phyloP scores from a whole-genome alignment of 164 flowering plant genomes.

The Nymphaea thermarum region DNA sequence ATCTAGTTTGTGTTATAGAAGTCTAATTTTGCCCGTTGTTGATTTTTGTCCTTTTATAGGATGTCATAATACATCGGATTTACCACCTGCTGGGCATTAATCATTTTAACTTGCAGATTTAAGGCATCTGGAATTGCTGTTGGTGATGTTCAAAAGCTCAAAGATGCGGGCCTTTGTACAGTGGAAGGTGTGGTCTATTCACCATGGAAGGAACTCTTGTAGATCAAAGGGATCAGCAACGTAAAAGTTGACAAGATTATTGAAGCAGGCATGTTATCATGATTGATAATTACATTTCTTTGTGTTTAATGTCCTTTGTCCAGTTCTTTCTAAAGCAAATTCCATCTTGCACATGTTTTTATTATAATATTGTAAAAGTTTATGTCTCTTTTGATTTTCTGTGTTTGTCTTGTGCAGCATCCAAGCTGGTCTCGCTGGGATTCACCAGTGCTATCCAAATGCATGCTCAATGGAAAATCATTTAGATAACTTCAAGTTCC shows the following conservation, averaged over 20 bases:
- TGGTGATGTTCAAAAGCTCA: constrained; percentile 79
- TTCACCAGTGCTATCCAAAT: constrained; percentile 90
- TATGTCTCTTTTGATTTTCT: constrained; percentile 1
- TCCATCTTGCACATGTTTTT: background rate
- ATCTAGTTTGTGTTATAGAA: no score
- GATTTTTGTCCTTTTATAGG: no score
- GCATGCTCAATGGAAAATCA: constrained; percentile 88
- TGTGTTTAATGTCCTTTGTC: background rate
- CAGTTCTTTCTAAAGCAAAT: background rate
- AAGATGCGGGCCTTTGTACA: constrained; percentile 90
- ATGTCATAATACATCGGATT: no score
- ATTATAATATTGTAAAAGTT: background rate
- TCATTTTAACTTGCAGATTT: no score
- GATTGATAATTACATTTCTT: background rate
- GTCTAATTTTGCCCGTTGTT: no score
- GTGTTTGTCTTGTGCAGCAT: constrained; percentile 33
- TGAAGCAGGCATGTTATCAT: constrained; percentile 52
- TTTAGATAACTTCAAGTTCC: constrained; percentile 92
- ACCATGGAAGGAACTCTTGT: constrained; percentile 87
- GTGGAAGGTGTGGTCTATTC: constrained; percentile 81
- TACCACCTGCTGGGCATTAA: no score
- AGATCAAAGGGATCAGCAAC: constrained; percentile 91
- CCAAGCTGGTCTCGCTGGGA: constrained; percentile 85
- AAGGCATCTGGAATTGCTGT: constrained; percentile 86
- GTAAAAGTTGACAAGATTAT: constrained; percentile 92